These are phyloP conservation scores for Diplodia scrobiculata DNA, from an alignment of 2,329 filamentous ascomycete species.

Conservation along the genomic window DNA sequence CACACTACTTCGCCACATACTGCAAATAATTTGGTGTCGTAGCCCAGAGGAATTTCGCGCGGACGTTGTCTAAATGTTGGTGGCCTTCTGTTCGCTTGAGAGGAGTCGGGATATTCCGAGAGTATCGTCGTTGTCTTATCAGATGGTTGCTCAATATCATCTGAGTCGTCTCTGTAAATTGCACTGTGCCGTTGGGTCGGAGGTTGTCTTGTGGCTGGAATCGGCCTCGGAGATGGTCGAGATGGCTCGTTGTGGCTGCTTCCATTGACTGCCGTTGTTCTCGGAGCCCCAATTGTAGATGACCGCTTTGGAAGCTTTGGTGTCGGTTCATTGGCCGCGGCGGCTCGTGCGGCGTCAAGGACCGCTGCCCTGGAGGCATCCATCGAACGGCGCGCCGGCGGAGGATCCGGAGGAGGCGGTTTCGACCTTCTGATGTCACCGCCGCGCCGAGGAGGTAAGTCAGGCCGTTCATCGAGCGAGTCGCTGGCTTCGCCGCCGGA, in stretches of 20 bases:
- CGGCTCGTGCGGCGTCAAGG: conserved; percentile 9
- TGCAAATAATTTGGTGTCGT: conserved; percentile 83
- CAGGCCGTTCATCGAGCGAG: conserved; percentile 52
- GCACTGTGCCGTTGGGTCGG: conserved; percentile 18
- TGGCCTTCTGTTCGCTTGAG: conserved; percentile 79
- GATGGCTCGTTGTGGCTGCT: background rate
- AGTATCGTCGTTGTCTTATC: conserved; percentile 57
- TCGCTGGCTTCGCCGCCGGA: conserved; percentile 33
- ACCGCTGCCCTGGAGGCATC: conserved; percentile 32
- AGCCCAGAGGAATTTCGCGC: conserved; percentile 78
- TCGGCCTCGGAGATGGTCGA: background rate
- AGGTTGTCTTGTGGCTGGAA: conserved; percentile 2
- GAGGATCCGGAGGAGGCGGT: conserved; percentile 37
- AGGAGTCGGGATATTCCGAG: conserved; percentile 78
- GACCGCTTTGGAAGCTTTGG: conserved; percentile 39
- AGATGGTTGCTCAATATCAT: conserved; percentile 49
- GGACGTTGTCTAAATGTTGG: conserved; percentile 72
- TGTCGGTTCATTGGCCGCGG: conserved; percentile 7
- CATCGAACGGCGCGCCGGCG: conserved; percentile 43
- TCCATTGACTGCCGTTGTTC: conserved; percentile 9
- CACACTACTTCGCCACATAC: conserved; percentile 86
- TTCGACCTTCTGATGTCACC: conserved; percentile 41
- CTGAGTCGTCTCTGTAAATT: conserved; percentile 48
- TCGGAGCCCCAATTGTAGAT: conserved; percentile 35
- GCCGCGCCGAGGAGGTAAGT: conserved; percentile 50